phyloP scores from a whole-genome alignment of 108 stramenopile species.

The Parmales sp. region DNA sequence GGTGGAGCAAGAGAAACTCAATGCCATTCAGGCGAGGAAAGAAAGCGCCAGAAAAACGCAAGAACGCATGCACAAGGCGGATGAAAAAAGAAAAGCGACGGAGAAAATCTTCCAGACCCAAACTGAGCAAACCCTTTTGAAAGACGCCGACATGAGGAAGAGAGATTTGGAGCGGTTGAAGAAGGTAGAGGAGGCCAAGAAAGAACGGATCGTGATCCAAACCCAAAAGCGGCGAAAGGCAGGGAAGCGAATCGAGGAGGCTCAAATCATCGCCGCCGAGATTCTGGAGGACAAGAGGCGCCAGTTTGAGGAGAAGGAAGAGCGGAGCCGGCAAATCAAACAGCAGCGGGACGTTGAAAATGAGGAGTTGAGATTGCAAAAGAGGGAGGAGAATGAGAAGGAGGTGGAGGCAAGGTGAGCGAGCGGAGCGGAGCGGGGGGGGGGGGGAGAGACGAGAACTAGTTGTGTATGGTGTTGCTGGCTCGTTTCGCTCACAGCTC shows the following conservation, averaged over 20 bases:
- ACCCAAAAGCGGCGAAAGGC: neutral
- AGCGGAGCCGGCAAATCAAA: neutral
- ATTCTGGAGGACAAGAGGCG: neutral
- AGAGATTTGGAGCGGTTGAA: neutral
- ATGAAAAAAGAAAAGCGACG: neutral
- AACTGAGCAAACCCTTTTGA: neutral
- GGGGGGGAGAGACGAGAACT: too few species aligned
- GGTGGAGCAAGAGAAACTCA: too few species aligned
- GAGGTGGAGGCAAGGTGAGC: too few species aligned
- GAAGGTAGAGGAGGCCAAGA: neutral
- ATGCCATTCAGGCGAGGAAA: too few species aligned
- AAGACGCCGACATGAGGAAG: neutral
- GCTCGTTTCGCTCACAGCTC: too few species aligned
- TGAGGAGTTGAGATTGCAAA: neutral
- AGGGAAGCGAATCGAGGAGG: neutral
- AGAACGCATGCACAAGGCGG: too few species aligned
- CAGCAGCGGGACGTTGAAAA: neutral
- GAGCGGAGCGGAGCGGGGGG: too few species aligned
- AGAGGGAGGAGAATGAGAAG: neutral
- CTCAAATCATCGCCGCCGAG: neutral
- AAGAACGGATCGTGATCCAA: neutral
- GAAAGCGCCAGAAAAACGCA: too few species aligned
- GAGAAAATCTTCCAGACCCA: slow-evolving; percentile 5
- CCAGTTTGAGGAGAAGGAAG: slow-evolving; percentile 10
- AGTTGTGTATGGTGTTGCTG: too few species aligned